phyloP scores from a whole-genome alignment of 1,284 basidiomycete genomes.

The Golubevia pallescens region DNA sequence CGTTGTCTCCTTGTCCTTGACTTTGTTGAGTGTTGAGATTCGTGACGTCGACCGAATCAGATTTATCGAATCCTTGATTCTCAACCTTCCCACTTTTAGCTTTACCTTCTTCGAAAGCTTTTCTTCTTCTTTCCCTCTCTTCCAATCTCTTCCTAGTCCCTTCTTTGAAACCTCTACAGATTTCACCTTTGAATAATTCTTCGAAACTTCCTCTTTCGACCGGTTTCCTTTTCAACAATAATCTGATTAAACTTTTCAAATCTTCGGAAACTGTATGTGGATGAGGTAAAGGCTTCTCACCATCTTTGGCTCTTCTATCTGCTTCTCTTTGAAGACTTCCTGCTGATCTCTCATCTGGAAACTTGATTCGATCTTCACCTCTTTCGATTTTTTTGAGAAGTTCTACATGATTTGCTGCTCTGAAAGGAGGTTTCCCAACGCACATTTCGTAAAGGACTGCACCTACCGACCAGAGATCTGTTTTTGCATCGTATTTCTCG shows the following conservation, averaged over 20 bases:
- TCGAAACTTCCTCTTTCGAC: slow-evolving; percentile 59
- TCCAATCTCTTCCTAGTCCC: no score
- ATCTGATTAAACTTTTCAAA: slow-evolving; percentile 54
- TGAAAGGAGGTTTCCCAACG: slow-evolving; percentile 89
- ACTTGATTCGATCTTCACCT: slow-evolving; percentile 77
- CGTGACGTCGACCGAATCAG: no score
- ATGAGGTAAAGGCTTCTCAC: slow-evolving; percentile 40
- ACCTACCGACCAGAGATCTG: slow-evolving; percentile 96
- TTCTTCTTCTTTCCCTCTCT: neutral
- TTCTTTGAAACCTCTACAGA: neutral
- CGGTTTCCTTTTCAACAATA: slow-evolving; percentile 47
- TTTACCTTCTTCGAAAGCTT: slow-evolving; percentile 1
- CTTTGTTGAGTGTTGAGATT: no score
- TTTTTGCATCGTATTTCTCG: slow-evolving; percentile 97
- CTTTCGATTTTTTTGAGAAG: slow-evolving; percentile 90
- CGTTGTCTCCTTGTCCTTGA: neutral
- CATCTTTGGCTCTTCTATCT: slow-evolving; percentile 34
- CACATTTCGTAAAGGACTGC: slow-evolving; percentile 96
- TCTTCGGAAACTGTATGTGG: slow-evolving; percentile 50
- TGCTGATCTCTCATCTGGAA: slow-evolving; percentile 78
- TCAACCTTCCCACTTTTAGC: neutral
- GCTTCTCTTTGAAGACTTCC: slow-evolving; percentile 45
- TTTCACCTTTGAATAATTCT: slow-evolving; percentile 36
- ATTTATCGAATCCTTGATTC: no score
- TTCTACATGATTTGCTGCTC: slow-evolving; percentile 94